Percentiles rank a stretch among this genome's conserved stretches.
phyloP scores from a whole-genome alignment of 108 stramenopile species.

The Skeletonema costatum region DNA sequence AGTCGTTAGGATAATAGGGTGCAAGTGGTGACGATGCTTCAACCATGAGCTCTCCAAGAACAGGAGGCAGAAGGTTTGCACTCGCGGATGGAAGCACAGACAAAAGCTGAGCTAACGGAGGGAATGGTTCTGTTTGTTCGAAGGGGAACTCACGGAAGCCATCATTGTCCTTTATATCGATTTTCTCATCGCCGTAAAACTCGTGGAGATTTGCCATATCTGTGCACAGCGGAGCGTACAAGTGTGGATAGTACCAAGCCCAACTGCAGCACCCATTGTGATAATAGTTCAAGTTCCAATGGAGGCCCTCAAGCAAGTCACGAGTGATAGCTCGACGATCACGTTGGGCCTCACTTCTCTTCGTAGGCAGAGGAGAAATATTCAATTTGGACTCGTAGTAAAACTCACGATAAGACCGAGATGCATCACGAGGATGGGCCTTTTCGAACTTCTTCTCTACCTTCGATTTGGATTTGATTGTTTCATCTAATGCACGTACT shows the following conservation, averaged over 20 bases:
- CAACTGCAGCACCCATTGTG: conserved; percentile 95
- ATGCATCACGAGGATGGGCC: conserved; percentile 63
- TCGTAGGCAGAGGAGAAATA: conserved; percentile 48
- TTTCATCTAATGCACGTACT: conserved; percentile 20
- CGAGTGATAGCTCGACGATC: conserved; percentile 79
- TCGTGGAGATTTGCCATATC: conserved; percentile 90
- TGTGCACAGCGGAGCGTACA: conserved; percentile 94
- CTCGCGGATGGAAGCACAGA: conserved; percentile 96
- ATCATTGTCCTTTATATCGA: conserved; percentile 54
- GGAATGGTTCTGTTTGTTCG: conserved; percentile 83
- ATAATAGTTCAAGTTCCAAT: conserved; percentile 96
- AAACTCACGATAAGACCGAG: conserved; percentile 89
- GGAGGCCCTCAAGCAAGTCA: conserved; percentile 91
- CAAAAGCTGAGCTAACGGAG: conserved; percentile 93
- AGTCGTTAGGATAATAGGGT: conserved; percentile 88
- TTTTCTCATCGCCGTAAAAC: conserved; percentile 66
- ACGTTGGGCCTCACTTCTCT: conserved; percentile 56
- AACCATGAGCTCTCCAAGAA: conserved; percentile 91
- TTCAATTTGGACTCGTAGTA: conserved; percentile 95
- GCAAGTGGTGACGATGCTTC: conserved; percentile 85
- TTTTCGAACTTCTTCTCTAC: conserved; percentile 65
- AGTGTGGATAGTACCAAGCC: conserved; percentile 98
- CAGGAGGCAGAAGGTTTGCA: conserved; percentile 83
- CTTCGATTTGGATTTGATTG: conserved; percentile 37
- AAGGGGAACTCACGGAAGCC: conserved; percentile 75